phyloP scores from a whole-genome alignment of 148 eudicot species.

The Arbutus unedo region DNA sequence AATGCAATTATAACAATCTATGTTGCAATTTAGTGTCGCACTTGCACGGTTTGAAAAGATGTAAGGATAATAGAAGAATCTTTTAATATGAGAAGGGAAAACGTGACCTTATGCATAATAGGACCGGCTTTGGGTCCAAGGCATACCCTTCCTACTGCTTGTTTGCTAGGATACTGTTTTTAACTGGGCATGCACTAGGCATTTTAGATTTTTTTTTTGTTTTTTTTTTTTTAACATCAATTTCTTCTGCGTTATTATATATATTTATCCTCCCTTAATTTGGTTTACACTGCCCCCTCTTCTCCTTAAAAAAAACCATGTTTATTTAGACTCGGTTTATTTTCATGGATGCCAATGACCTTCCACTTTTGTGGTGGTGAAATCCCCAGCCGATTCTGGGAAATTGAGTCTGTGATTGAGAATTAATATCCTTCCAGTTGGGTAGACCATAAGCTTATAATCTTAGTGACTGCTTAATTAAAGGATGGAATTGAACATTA shows the following conservation, averaged over 20 bases:
- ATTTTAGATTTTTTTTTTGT: background rate
- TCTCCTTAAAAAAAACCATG: background rate
- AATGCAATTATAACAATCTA: too few relatives aligned
- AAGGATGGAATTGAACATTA: background rate
- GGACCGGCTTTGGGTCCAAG: background rate
- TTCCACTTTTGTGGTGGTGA: background rate
- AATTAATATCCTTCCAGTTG: background rate
- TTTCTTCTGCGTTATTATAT: background rate
- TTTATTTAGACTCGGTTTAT: background rate
- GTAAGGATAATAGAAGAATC: too few relatives aligned
- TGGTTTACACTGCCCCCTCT: background rate
- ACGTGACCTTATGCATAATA: too few relatives aligned
- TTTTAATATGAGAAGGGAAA: too few relatives aligned
- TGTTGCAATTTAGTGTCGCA: too few relatives aligned
- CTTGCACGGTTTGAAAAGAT: too few relatives aligned
- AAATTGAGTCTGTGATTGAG: background rate
- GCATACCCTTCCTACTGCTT: background rate
- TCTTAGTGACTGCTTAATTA: background rate
- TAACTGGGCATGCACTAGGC: background rate
- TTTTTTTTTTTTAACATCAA: background rate
- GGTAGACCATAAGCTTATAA: background rate
- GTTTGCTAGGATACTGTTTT: background rate
- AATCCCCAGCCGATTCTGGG: background rate
- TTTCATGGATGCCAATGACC: background rate
- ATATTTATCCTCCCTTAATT: background rate